Evolutionary conservation across 208 protist species (phyloP), one percentile per base, ranked within the genome.

Genomic region (Strigomonas galati): DNA sequence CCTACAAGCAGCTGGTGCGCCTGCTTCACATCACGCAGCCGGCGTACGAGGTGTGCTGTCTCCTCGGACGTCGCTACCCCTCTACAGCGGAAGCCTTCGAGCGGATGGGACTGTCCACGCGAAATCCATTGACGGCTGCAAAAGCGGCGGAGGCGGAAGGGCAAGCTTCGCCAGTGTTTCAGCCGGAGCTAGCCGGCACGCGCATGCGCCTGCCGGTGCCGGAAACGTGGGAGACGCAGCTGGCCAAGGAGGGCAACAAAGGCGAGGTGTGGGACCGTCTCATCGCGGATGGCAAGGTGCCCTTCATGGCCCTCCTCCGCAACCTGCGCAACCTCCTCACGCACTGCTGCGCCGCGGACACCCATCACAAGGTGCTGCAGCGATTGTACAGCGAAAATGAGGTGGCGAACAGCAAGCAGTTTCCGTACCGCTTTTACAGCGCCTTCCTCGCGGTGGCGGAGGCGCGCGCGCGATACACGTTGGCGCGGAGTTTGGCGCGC

Each of bases 301-400:
- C 96, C 14, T 98, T 97, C 74, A 98, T 98, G 94, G 97, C 95
- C 23, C 95, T 97, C 74, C 76, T 99, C 52, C 84, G 89, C 54
- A 98, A 98, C 70, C 58, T 98, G n/a, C 83, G 94, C n/a, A 98
- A 98, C 79, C 69, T 99, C 10, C 76, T 98, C 61, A 71, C 87
- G 7, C 79, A 77, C n/a, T 77, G 81, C 30, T 81, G 94, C 59
- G 68, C 56, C 14, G 40, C 68, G 0, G 44, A 37, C 2, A 86
- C 95, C 17, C 94, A 98, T 70, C 31, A 70, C 7, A 43, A 14
- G 0, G 57, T 96, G 26, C 43, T 87, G 32, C 40, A 49, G 12
- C 73, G 70, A 14, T 65, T 94, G 32, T 37, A 46, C 2, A 74
- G 72, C 14, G 85, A 91, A 59, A 82, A 87, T 46, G 68, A 91